Evolutionary conservation across 1,284 basidiomycete species (phyloP).

Genomic region (Gomphus sp.): DNA sequence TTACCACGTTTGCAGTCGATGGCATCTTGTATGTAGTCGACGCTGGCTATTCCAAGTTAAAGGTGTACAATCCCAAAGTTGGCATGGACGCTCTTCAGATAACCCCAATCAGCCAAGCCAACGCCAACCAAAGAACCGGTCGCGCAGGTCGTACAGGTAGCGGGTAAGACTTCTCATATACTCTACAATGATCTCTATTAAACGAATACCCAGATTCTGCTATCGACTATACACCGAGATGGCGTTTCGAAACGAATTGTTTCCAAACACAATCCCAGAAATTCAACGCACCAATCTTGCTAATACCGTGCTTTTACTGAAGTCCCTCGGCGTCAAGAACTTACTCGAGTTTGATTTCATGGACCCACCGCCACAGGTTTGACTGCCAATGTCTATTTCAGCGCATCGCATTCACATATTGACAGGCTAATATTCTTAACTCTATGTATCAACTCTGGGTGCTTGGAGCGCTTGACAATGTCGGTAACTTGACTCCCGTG

Average conservation of each 20-base stretch:
- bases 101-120: conserved; percentile 97
- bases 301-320: conserved; percentile 55
- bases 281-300: conserved; percentile 60
- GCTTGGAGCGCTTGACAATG: conserved; percentile 92
- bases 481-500: conserved; percentile 88
- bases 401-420: neutral
- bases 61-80: conserved; percentile 98
- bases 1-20: conserved; percentile 55
- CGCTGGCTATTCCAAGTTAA: conserved; percentile 93
- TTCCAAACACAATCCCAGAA: conserved; percentile 63
- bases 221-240: conserved; percentile 92
- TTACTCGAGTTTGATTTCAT: conserved; percentile 43
- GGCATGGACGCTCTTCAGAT: conserved; percentile 99
- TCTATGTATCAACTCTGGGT: conserved; percentile 99
- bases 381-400: neutral
- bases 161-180: conserved; percentile 45
- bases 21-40: conserved; percentile 98
- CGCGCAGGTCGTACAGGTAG: conserved; percentile 94
- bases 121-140: conserved; percentile 91
- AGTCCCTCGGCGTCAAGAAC: conserved; percentile 61
- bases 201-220: conserved; percentile 53
- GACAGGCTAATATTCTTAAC: conserved; percentile 84
- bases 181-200: conserved; percentile 6
- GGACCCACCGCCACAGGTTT: conserved; percentile 39
- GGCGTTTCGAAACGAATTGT: conserved; percentile 85